Base-by-base conservation (phyloP, 1,284 basidiomycete genomes). In the Volvariella volvacea region DNA sequence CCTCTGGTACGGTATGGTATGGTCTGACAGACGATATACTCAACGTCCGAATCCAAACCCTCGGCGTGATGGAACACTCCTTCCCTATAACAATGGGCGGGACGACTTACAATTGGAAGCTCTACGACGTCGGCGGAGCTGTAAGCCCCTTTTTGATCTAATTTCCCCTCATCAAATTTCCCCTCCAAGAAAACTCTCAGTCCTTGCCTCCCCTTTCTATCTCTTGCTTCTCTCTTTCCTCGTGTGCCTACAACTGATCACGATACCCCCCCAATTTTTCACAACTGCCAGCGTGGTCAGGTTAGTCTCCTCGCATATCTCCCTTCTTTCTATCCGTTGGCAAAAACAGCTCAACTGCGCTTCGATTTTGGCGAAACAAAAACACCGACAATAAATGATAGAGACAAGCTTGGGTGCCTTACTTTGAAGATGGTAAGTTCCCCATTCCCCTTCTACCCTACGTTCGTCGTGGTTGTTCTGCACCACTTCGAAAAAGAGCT, bases 121-220 rank as follows among this genome's bases (percentile, higher is more conserved):
- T 90, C 8, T 89, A 71, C 66, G 87, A 90, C 53, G 87, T 90
- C 3, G 87, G 87, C 41, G 87, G 87, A 42, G 84, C 87, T 17
- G 34, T 36, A 20, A 6, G 34, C 15, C n/a, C 15, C 19, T 36
- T 15, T 20, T 15, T 15, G 7, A 36, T 28, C 25, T 28, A 6
- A 6, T 12, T 12, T 28, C 25, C 25, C 6, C 25, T 12, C 25
- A 6, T 12, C 6, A 12, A 28, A 12, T 12, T 12, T 28, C 25
- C 25, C 25, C 12, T 6, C 6, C 25, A 28, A 28, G 25, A n/a
- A n/a, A n/a, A n/a, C n/a, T n/a, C n/a, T n/a, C n/a, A n/a, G n/a
- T n/a, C n/a, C n/a, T n/a, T n/a, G n/a, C n/a, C n/a, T n/a, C n/a
- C n/a, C n/a, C n/a, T n/a, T n/a, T n/a, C n/a, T n/a, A n/a, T n/a